Evolutionary conservation across 768 basidiomycete species (phyloP).

Genomic region (Russula earlei): DNA sequence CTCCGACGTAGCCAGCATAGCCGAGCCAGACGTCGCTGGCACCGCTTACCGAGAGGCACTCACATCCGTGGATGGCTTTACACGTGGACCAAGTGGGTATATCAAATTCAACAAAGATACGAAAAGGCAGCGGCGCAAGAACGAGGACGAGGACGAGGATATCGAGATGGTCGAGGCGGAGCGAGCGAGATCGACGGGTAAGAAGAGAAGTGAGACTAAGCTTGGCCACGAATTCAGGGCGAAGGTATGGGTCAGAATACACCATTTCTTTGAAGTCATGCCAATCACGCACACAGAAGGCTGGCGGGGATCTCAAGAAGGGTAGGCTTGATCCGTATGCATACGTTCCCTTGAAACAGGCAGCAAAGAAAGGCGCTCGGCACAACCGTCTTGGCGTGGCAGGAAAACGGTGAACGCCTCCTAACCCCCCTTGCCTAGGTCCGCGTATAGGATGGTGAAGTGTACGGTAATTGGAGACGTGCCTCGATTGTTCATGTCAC

Average conservation of each 20-base stretch:
- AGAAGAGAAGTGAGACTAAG: conserved; percentile 46
- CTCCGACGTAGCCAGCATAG: conserved; percentile 34
- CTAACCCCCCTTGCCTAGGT: background rate
- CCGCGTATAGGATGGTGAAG: background rate
- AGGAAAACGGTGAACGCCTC: conserved; percentile 42
- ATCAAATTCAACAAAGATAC: conserved; percentile 97
- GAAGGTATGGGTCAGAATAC: conserved; percentile 51
- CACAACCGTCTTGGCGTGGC: conserved; percentile 46
- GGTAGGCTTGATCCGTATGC: conserved; percentile 86
- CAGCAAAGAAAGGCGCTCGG: conserved; percentile 54
- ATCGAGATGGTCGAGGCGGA: conserved; percentile 73
- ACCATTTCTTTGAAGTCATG: background rate
- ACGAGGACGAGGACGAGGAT: conserved; percentile 47
- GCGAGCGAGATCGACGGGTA: conserved; percentile 28
- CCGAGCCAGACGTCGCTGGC: conserved; percentile 50
- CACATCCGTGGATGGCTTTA: conserved; percentile 84
- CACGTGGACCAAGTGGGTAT: conserved; percentile 70
- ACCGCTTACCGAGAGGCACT: conserved; percentile 77
- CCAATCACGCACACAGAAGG: conserved; percentile 48
- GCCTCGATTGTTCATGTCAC: background rate
- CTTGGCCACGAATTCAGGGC: conserved; percentile 91
- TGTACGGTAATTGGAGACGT: background rate
- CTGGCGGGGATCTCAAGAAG: conserved; percentile 89
- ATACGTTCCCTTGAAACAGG: conserved; percentile 78
- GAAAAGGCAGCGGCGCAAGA: conserved; percentile 77